Conservation (phyloP, 2,329 filamentous ascomycete species). For the Dryadomyces quercivorus region DNA sequence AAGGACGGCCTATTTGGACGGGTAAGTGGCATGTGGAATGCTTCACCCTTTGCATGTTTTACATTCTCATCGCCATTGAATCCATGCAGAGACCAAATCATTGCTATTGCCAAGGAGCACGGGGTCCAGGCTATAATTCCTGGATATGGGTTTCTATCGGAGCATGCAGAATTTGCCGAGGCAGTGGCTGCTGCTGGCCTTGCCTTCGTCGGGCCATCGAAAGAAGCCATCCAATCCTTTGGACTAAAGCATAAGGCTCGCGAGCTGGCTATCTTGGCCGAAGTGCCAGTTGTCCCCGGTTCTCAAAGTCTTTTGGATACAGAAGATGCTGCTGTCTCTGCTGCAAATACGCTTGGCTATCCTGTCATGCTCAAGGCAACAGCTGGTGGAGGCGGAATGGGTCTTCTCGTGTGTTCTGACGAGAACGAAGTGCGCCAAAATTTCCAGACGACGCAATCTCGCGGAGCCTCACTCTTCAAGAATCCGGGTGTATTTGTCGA, state of each 20-base stretch:
- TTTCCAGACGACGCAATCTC: conserved; percentile 27
- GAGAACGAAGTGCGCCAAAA: conserved; percentile 36
- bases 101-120: conserved; percentile 6
- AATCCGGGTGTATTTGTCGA: conserved; percentile 52
- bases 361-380: conserved; percentile 46
- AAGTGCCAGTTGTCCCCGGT: conserved; percentile 26
- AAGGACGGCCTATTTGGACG: conserved; percentile 1
- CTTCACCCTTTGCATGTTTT: not conserved
- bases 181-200: conserved; percentile 15
- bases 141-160: conserved; percentile 8
- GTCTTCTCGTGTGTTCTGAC: conserved; percentile 22
- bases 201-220: conserved; percentile 3
- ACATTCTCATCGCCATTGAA: not conserved
- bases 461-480: conserved; percentile 46
- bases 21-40: not conserved
- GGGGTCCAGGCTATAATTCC: conserved; percentile 4
- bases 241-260: conserved; percentile 8
- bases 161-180: conserved; percentile 5
- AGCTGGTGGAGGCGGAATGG: conserved; percentile 53
- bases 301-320: conserved; percentile 7
- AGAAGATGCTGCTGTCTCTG: conserved; percentile 39
- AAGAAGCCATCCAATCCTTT: not conserved
- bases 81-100: conserved; percentile 8
- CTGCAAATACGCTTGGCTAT: conserved; percentile 22
- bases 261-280: conserved; percentile 23